Base-by-base conservation (phyloP, 2,329 filamentous ascomycete genomes). In the Cladophialophora immunda region DNA sequence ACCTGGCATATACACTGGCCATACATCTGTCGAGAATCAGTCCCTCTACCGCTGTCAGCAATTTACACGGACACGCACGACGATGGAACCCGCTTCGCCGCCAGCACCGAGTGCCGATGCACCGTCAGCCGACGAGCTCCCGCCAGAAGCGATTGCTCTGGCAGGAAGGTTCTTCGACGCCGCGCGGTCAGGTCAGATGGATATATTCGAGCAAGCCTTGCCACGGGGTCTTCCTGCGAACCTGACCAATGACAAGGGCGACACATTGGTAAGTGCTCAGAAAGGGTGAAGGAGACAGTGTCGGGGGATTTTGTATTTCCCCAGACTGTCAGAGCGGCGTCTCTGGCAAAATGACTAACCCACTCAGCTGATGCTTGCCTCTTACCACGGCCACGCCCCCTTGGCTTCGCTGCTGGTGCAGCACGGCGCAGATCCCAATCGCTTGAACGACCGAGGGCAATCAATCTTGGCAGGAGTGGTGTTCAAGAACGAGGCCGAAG, bases 171-270 rank as follows among this genome's bases (percentile, higher is more conserved):
- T 92, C 79, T 92, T 90, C 78, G 85, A 91, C 71, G 84, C 88
- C 30, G 89, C 90, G 1, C 84, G 90, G 34, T 75, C 78, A 25
- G 90, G 90, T 63, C 80, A 89, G 57, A 80, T 85, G 2, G 75
- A 84, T 4, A 77, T 87, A 13, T 86, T 93, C n/a, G 75, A 83
- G 50, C 85, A 89, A 76, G 90, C 90, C 56, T 77, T 93, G 41
- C 81, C 83, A 1, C 87, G 86, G 1, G 90, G 90, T 1, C 80
- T 92, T 29, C 90, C 90, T 0, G 81, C 86, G 1, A 92, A 92
- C 73, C 81, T 92, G 76, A 91, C 89, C 25, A 92, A 92, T 73
- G 85, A 90, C 58, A 89, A 90, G 70, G 90, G 90, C 57, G 90
- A 93, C 75, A 91, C 86, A n/a, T 77, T 92, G 67, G 86, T 88